Percentiles rank a stretch among this genome's conserved stretches.
phyloP scores from a whole-genome alignment of 495 filamentous ascomycete species.

The Hamigera avellanea region DNA sequence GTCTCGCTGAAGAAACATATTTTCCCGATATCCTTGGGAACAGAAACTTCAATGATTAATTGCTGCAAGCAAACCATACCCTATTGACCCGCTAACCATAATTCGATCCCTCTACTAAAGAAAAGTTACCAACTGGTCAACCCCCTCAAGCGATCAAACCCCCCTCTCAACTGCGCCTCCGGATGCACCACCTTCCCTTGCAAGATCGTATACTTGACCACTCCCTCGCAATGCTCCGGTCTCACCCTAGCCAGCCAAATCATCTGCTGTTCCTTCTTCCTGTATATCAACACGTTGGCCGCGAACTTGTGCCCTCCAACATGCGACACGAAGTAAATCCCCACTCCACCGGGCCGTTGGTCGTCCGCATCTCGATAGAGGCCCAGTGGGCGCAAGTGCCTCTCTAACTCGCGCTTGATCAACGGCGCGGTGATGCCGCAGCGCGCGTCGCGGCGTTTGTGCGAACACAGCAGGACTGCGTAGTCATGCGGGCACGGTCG shows the following conservation, averaged over 20 bases:
- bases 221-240: conserved; percentile 88
- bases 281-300: conserved; percentile 85
- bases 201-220: conserved; percentile 78
- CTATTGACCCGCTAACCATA: too few relatives aligned
- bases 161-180: conserved; percentile 70
- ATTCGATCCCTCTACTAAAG: too few relatives aligned
- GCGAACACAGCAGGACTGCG: conserved; percentile 89
- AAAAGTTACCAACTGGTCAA: conserved; percentile 95
- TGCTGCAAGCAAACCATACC: too few relatives aligned
- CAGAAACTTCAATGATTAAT: too few relatives aligned
- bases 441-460: conserved; percentile 80
- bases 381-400: conserved; percentile 73
- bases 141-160: conserved; percentile 69
- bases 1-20: too few relatives aligned
- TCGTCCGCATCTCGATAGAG: conserved; percentile 82
- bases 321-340: conserved; percentile 90
- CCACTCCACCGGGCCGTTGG: conserved; percentile 73
- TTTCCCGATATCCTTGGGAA: too few relatives aligned
- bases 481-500: conserved; percentile 67
- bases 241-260: conserved; percentile 85
- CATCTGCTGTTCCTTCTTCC: conserved; percentile 62
- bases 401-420: conserved; percentile 72
- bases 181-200: conserved; percentile 92
- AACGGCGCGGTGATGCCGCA: conserved; percentile 89
- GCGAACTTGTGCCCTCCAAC: conserved; percentile 91